Evolutionary conservation across 2,329 filamentous ascomycete genomes (phyloP).

Genomic region (Xylaria hypoxylon): DNA sequence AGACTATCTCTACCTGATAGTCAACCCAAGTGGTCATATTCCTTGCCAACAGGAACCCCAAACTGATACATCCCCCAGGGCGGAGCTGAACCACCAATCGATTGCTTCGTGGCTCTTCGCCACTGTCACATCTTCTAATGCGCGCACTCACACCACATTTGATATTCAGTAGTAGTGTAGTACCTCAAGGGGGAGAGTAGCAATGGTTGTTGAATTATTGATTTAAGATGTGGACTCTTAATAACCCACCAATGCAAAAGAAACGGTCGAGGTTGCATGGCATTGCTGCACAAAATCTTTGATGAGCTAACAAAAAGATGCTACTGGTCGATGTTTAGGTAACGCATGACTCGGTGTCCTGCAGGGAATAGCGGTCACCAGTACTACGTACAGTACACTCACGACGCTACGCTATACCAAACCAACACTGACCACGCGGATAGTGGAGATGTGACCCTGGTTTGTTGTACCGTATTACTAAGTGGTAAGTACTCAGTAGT

Average conservation of each 20-base stretch:
- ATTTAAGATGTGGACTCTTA: constrained; percentile 22
- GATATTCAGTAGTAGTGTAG: neutral
- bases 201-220: constrained; percentile 30
- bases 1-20: too few species aligned
- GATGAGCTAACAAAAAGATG: constrained; percentile 21
- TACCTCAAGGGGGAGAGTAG: constrained; percentile 5
- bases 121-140: constrained; percentile 30
- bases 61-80: constrained; percentile 4
- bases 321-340: constrained; percentile 22
- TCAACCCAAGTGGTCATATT: neutral
- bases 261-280: constrained; percentile 27
- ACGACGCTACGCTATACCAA: neutral
- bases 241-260: constrained; percentile 28
- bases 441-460: constrained; percentile 31
- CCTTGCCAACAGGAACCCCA: constrained; percentile 6
- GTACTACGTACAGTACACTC: neutral
- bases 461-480: constrained; percentile 24
- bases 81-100: constrained; percentile 28
- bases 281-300: constrained; percentile 32
- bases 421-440: constrained; percentile 24
- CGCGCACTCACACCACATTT: constrained; percentile 13
- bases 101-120: constrained; percentile 18
- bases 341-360: constrained; percentile 38
- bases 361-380: constrained; percentile 40
- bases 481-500: too few species aligned